Evolutionary conservation across 148 eudicot species (phyloP).

Genomic region (Heliamphora exappendiculata): DNA sequence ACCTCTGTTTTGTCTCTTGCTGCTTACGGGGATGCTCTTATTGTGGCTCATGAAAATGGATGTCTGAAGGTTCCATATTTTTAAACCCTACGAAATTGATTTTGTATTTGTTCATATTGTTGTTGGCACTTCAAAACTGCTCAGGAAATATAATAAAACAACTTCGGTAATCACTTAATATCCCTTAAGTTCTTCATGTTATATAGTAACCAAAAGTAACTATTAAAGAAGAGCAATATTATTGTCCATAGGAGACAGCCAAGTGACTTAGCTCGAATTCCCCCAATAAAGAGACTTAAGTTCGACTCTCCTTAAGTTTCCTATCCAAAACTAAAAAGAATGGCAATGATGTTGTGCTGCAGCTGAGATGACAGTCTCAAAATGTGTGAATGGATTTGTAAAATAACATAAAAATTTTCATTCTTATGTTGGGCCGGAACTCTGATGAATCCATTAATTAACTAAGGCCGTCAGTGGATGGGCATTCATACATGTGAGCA

Average conservation of each 20-base stretch:
- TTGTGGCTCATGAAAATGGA: conserved; percentile 75
- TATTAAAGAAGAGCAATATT: too few species aligned
- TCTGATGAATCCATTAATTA: background rate
- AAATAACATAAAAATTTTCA: background rate
- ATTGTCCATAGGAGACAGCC: background rate
- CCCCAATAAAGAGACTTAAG: background rate
- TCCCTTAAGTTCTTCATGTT: too few species aligned
- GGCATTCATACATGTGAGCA: background rate
- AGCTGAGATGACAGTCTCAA: background rate
- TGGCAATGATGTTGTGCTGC: background rate
- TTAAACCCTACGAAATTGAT: background rate
- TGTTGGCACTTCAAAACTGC: background rate
- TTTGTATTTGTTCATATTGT: background rate
- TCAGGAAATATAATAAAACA: background rate
- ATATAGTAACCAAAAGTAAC: too few species aligned
- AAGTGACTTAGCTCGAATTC: background rate
- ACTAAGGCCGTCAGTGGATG: background rate
- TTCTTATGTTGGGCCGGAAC: background rate
- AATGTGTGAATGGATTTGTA: background rate
- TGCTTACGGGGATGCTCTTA: conserved; percentile 40
- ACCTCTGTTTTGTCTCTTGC: conserved; percentile 61
- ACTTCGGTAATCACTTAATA: background rate
- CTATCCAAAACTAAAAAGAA: background rate
- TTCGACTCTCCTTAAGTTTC: background rate
- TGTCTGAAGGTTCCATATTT: conserved; percentile 40